Base-by-base conservation (phyloP, 768 basidiomycete species). In the Tephrocybe sp. region DNA sequence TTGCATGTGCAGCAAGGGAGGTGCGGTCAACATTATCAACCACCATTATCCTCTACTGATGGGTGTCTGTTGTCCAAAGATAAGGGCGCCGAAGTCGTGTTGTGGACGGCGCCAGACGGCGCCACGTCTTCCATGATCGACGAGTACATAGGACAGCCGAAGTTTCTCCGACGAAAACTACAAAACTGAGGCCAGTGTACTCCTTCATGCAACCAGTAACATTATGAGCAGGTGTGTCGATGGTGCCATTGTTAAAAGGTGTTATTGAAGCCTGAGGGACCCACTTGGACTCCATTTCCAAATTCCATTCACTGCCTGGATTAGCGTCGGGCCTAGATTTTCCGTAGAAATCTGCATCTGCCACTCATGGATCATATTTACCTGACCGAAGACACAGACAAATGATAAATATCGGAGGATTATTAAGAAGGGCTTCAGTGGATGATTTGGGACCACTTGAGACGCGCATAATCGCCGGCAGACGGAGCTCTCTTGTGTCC, bases 201-300 rank as follows among this genome's bases (percentile, higher is more conserved):
- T 62, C 22, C 65, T 60, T 30, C 71, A 71, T 68, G 43, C 82
- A 84, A 13, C 79, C 81, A 57, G 79, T 81, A 56, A 83, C 82
- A 83, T 32, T 6, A 56, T 38, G 11, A 32, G 19, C 5, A 34
- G 47, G 27, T 27, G 26, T 24, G 35, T 30, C 34, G 16, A n/a
- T 5, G n/a, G 5, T 16, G 15, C 7, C 11, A 34, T 34, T 7
- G 31, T n/a, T n/a, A 26, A 51, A 35, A 27, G 41, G 8, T 37
- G 21, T 38, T 22, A 18, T n/a, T 16, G 19, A 27, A 38, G 13
- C 15, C 41, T 36, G 19, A 11, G 24, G 22, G 7, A 68, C 79
- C 53, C 63, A 87, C 85, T 77, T 24, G 84, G 76, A 52, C 78
- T 78, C 84, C 82, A 34, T 34, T 34, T 12, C 11, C 32, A 34